Base-by-base conservation (phyloP, 169 alveolate genomes). In the Eimeria brunetti region DNA sequence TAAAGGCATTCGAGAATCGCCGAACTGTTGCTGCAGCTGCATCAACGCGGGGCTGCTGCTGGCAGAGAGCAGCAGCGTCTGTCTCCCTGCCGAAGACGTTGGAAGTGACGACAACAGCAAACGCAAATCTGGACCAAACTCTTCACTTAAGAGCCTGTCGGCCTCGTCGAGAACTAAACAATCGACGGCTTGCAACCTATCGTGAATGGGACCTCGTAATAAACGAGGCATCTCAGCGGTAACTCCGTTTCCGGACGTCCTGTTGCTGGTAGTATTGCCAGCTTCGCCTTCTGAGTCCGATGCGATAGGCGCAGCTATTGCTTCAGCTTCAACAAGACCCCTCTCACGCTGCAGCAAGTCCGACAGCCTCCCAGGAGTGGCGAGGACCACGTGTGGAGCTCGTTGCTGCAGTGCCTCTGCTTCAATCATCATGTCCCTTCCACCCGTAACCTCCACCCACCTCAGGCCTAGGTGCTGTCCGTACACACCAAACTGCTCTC, bases 21-120 rank as follows among this genome's bases (percentile, higher is more conserved):
- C 96, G 56, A 98, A 98, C 1, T 98, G 94, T 97, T 97, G 94
- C 97, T 85, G 97, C 64, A 98, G 95, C 96, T 97, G 98, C 67
- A 97, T 97, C 41, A 99, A 98, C 95, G 98, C 98, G 88, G 98
- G 98, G 49, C 99, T 99, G 98, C 98, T 98, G 8, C 99, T 99
- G 4, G 99, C 99, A 56, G 99, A 99, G 95, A 99, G 99, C 80
- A 99, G 97, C 92, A 98, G 98, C n/a, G 99, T 99, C 95, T 97
- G 98, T 36, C 99, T 96, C 97, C 98, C 56, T n/a, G 92, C 71
- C 44, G 96, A 62, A 18, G 94, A 36, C 16, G 99, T 97, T 20
- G 99, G 99, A 41, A 98, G 88, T 60, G 96, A 94, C 7, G 97
- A 88, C 46, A 98, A 89, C 62, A 98, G 96, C 86, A 91, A 90